A percentile compares a stretch with the other conserved stretches of the same genome.
These are phyloP conservation scores for Canavalia gladiata DNA, from an alignment of 306 rosid genomes.

Conservation along the genomic window DNA sequence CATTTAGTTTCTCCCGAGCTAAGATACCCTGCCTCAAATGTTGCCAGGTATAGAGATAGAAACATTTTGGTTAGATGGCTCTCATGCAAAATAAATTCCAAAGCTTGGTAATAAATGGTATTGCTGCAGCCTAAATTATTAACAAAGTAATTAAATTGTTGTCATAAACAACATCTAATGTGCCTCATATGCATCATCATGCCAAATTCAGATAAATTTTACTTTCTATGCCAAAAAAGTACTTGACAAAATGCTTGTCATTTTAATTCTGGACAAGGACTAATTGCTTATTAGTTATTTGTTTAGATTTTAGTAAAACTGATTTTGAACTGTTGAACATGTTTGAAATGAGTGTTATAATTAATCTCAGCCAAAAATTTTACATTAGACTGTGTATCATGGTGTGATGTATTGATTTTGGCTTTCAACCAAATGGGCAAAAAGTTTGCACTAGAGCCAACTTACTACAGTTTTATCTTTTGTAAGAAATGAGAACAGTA, in stretches of 20 bases:
- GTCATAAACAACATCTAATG: background rate
- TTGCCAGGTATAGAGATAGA: conserved; percentile 36
- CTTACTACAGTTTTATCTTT: conserved; percentile 5
- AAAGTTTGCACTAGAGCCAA: background rate
- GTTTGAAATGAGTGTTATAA: no score
- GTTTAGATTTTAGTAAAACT: no score
- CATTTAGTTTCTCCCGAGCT: conserved; percentile 54
- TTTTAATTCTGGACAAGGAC: conserved; percentile 19
- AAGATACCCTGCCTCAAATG: conserved; percentile 61
- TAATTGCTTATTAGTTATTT: no score
- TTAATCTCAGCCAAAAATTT: no score
- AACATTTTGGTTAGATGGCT: conserved; percentile 40
- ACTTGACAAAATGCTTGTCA: conserved; percentile 24
- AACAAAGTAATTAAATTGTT: conserved; percentile 9
- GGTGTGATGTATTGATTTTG: no score
- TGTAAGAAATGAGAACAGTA: background rate
- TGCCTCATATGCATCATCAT: conserved; percentile 11
- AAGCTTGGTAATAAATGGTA: conserved; percentile 36
- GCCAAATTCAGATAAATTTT: conserved; percentile 4
- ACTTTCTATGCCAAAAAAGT: conserved; percentile 15
- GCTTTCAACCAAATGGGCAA: background rate
- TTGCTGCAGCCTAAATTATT: conserved; percentile 24
- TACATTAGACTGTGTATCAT: no score
- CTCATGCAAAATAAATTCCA: conserved; percentile 33
- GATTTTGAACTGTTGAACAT: no score